Evolutionary conservation across 768 basidiomycete genomes (phyloP).

Genomic region (Filobasidium wieringae): DNA sequence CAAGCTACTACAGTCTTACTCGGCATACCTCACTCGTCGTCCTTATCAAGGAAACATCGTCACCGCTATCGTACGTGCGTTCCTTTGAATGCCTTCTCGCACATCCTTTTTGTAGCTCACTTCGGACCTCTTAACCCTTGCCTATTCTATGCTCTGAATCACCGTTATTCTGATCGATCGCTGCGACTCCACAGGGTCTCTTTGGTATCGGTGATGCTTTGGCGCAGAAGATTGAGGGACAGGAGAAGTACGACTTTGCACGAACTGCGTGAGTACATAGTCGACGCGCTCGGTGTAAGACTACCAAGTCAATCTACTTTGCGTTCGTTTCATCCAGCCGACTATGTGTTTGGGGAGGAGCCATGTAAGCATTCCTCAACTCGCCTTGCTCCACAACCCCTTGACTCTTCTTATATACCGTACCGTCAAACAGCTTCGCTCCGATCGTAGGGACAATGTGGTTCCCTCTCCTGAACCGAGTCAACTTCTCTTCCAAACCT

Average conservation of each 20-base stretch:
- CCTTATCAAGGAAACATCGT: constrained; percentile 26
- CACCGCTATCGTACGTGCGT: constrained; percentile 24
- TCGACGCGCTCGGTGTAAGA: background rate
- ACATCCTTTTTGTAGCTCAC: too few species aligned
- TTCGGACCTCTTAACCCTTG: too few species aligned
- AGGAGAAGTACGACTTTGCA: constrained; percentile 57
- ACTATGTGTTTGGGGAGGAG: constrained; percentile 9
- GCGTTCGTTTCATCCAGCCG: background rate
- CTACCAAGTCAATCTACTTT: background rate
- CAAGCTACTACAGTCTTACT: constrained; percentile 44
- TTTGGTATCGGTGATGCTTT: constrained; percentile 43
- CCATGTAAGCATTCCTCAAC: background rate
- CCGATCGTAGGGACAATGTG: constrained; percentile 64
- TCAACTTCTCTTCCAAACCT: constrained; percentile 4
- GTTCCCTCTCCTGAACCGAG: constrained; percentile 43
- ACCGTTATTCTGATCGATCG: too few species aligned
- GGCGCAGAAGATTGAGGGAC: constrained; percentile 63
- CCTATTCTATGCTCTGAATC: too few species aligned
- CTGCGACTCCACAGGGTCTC: constrained; percentile 20
- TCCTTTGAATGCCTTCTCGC: too few species aligned
- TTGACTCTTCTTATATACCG: constrained; percentile 53
- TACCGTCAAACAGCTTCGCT: constrained; percentile 53
- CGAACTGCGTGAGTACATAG: constrained; percentile 29
- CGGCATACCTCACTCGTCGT: constrained; percentile 34
- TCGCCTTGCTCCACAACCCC: constrained; percentile 40